Percentiles rank a stretch among this genome's conserved stretches.
Evolutionary conservation across 2,329 filamentous ascomycete species (phyloP).

Genomic region (Aaosphaeria arxii): DNA sequence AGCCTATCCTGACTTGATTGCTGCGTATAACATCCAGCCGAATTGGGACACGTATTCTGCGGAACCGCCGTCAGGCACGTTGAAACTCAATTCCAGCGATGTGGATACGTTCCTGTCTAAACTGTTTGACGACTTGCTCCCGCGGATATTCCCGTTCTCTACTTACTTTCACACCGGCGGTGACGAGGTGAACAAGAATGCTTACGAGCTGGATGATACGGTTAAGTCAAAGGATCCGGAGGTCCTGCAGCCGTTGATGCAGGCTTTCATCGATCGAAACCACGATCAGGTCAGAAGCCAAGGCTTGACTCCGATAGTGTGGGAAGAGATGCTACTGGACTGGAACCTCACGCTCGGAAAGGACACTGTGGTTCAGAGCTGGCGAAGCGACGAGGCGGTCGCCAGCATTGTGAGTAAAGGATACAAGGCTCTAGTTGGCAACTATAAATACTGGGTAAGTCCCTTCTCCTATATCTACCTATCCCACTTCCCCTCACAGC

Average conservation of each 20-base stretch:
- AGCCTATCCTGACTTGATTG: slow-evolving; percentile 68
- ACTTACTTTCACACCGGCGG: slow-evolving; percentile 83
- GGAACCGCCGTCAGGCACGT: slow-evolving; percentile 58
- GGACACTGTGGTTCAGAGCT: slow-evolving; percentile 75
- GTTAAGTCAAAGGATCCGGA: slow-evolving; percentile 63
- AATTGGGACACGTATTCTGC: slow-evolving; percentile 53
- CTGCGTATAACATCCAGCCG: slow-evolving; percentile 57
- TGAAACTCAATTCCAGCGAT: slow-evolving; percentile 71
- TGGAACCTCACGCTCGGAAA: slow-evolving; percentile 73
- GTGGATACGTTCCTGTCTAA: slow-evolving; percentile 71
- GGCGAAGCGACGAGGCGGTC: slow-evolving; percentile 65
- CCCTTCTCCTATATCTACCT: neutral
- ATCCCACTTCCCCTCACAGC: too few species aligned
- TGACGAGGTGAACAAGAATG: slow-evolving; percentile 79
- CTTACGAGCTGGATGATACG: slow-evolving; percentile 67
- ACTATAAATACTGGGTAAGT: slow-evolving; percentile 74
- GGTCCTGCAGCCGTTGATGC: slow-evolving; percentile 71
- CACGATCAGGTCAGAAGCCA: slow-evolving; percentile 62
- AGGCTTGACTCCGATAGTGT: slow-evolving; percentile 72
- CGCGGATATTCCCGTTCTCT: slow-evolving; percentile 57
- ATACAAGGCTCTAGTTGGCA: slow-evolving; percentile 69
- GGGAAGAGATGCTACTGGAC: slow-evolving; percentile 80
- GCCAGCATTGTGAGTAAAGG: slow-evolving; percentile 60
- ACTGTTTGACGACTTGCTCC: slow-evolving; percentile 73
- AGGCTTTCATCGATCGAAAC: slow-evolving; percentile 70